phyloP scores from a whole-genome alignment of 83 land plant species.

The Thuja plicata region DNA sequence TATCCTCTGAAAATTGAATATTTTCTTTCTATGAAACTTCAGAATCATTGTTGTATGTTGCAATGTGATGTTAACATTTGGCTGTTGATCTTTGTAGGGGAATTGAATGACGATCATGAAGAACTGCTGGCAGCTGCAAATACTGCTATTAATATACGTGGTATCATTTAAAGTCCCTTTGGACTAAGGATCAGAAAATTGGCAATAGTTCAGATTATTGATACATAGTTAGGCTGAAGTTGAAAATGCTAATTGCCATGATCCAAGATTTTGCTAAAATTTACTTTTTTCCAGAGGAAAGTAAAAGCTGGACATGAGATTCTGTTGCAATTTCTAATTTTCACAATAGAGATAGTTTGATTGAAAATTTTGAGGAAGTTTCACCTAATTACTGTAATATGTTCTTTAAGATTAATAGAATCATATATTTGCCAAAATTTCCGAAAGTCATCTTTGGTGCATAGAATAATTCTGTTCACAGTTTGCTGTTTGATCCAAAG shows the following conservation, averaged over 20 bases:
- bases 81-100: conserved; percentile 45
- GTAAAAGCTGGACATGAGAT: not conserved
- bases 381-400: not conserved
- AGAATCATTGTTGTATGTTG: not conserved
- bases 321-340: not conserved
- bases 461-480: not conserved
- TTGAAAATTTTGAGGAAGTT: not conserved
- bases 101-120: conserved; percentile 90
- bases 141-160: conserved; percentile 53
- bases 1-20: not conserved
- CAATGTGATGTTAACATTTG: not conserved
- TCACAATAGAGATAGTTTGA: not conserved
- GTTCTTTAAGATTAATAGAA: not conserved
- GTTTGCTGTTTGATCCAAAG: not conserved
- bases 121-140: conserved; percentile 72
- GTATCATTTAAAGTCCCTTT: conserved; percentile 34
- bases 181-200: not conserved
- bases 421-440: not conserved
- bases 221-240: not conserved
- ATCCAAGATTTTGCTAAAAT: not conserved
- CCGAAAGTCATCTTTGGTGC: not conserved
- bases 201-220: not conserved
- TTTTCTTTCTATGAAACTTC: not conserved
- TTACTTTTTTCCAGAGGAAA: not conserved
- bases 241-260: not conserved